Evolutionary conservation across 495 filamentous ascomycete species (phyloP).

Genomic region (Pyrenopolyporus hunteri): DNA sequence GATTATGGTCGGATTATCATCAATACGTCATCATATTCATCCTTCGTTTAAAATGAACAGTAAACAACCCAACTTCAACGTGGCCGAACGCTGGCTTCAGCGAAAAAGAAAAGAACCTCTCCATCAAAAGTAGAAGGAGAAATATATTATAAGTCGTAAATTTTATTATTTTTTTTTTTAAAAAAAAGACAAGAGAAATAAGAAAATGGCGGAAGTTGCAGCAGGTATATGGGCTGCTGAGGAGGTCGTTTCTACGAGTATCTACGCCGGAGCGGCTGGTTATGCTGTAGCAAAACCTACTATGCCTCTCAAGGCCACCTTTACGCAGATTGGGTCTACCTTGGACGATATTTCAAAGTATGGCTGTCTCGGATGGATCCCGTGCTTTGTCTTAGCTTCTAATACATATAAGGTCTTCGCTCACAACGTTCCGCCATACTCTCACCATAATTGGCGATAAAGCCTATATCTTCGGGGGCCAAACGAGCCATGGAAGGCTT

Average conservation of each 20-base stretch:
- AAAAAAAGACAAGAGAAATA: not conserved
- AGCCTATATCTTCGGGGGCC: slow-evolving; percentile 61
- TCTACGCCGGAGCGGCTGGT: slow-evolving; percentile 47
- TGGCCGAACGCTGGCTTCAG: too few species aligned
- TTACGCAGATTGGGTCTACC: slow-evolving; percentile 47
- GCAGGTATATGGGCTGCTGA: slow-evolving; percentile 51
- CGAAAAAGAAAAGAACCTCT: not conserved
- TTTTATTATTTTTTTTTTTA: not conserved
- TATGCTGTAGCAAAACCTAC: slow-evolving; percentile 49
- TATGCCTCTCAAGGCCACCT: slow-evolving; percentile 50
- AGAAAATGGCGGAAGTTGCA: slow-evolving; percentile 47
- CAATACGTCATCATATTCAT: slow-evolving; percentile 19
- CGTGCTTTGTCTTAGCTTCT: not conserved
- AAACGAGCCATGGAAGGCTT: slow-evolving; percentile 44
- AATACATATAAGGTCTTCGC: slow-evolving; percentile 37
- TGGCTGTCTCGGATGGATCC: not conserved
- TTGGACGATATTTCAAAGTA: slow-evolving; percentile 32
- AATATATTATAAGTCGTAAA: not conserved
- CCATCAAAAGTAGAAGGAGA: not conserved
- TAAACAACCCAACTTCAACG: too few species aligned
- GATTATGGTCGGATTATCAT: not conserved
- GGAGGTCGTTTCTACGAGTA: slow-evolving; percentile 49
- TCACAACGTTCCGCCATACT: slow-evolving; percentile 55
- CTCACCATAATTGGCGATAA: slow-evolving; percentile 54
- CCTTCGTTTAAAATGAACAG: too few species aligned